Conservation (phyloP, 805 yeast species). For the Pichia cabralensis region DNA sequence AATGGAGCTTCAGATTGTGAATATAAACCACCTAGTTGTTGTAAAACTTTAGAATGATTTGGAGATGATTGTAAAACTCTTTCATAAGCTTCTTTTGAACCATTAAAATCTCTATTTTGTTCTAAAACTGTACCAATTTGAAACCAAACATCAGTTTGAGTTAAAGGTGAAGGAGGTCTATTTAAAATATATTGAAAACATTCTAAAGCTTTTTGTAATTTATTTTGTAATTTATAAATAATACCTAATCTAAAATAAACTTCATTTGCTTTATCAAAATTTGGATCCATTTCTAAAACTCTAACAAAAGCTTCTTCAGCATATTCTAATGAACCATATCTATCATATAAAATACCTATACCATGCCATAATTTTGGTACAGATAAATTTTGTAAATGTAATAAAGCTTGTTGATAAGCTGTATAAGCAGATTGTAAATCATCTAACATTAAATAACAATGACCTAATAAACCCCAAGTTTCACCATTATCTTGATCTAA, state of each 20-base stretch:
- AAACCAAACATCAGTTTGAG: conserved; percentile 97
- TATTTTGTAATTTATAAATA: conserved; percentile 90
- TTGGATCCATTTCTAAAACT: conserved; percentile 90
- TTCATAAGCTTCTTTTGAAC: conserved; percentile 93
- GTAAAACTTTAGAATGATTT: conserved; percentile 90
- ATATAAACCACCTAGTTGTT: conserved; percentile 91
- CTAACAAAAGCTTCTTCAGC: conserved; percentile 98
- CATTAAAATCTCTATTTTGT: conserved; percentile 82
- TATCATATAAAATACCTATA: conserved; percentile 89
- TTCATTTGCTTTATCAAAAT: conserved; percentile 92
- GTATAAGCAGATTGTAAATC: conserved; percentile 92
- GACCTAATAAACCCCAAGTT: conserved; percentile 95
- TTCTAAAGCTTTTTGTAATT: conserved; percentile 78
- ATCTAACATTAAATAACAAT: conserved; percentile 93
- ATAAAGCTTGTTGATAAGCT: conserved; percentile 92
- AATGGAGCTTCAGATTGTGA: conserved; percentile 63
- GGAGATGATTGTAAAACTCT: conserved; percentile 84
- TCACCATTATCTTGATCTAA: conserved; percentile 85
- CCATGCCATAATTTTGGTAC: conserved; percentile 99
- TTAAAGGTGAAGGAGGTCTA: conserved; percentile 90
- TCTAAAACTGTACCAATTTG: conserved; percentile 95
- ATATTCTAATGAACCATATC: conserved; percentile 92
- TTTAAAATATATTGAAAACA: conserved; percentile 87
- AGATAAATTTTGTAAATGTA: conserved; percentile 83
- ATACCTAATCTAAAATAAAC: conserved; percentile 94